A percentile compares a stretch with the other conserved stretches of the same genome.
Evolutionary conservation across 768 basidiomycete species (phyloP).

Genomic region (Cubamyces sp.): DNA sequence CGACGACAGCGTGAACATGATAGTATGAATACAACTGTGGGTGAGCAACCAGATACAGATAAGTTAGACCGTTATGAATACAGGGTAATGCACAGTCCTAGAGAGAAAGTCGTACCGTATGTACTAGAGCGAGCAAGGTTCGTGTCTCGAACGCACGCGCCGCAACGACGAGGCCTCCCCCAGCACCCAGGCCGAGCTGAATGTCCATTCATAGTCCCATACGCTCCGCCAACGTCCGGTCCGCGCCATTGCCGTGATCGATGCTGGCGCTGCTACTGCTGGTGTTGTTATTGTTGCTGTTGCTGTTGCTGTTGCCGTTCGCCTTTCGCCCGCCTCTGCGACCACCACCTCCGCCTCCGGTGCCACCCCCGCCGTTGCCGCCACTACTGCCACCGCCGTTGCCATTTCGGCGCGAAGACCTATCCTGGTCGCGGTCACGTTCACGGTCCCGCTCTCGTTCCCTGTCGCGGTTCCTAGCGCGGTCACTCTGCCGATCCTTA

Average conservation of each 20-base stretch:
- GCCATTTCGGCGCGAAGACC: slow-evolving; percentile 48
- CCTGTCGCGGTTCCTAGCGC: slow-evolving; percentile 40
- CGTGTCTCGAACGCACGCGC: slow-evolving; percentile 7
- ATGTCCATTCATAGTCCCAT: slow-evolving; percentile 83
- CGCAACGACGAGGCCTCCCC: slow-evolving; percentile 21
- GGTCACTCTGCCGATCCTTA: slow-evolving; percentile 39
- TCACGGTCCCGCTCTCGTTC: slow-evolving; percentile 43
- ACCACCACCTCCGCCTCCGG: slow-evolving; percentile 38
- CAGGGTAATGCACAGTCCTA: slow-evolving; percentile 16
- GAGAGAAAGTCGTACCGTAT: slow-evolving; percentile 33
- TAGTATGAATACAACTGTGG: slow-evolving; percentile 36
- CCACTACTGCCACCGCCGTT: slow-evolving; percentile 44
- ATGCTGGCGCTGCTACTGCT: slow-evolving; percentile 28
- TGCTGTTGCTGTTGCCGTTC: slow-evolving; percentile 10
- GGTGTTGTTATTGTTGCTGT: neutral
- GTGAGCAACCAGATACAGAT: slow-evolving; percentile 25
- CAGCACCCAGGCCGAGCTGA: slow-evolving; percentile 38
- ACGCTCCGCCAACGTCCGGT: slow-evolving; percentile 86
- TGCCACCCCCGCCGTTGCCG: slow-evolving; percentile 37
- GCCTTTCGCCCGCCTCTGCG: slow-evolving; percentile 35
- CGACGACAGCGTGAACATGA: slow-evolving; percentile 32
- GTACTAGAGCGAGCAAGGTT: slow-evolving; percentile 26
- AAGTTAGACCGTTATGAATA: slow-evolving; percentile 27
- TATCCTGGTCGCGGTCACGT: slow-evolving; percentile 37
- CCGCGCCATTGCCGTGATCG: slow-evolving; percentile 44